Evolutionary conservation across 257 asterid species (phyloP).

Genomic region (Capsicum rhomboideum): DNA sequence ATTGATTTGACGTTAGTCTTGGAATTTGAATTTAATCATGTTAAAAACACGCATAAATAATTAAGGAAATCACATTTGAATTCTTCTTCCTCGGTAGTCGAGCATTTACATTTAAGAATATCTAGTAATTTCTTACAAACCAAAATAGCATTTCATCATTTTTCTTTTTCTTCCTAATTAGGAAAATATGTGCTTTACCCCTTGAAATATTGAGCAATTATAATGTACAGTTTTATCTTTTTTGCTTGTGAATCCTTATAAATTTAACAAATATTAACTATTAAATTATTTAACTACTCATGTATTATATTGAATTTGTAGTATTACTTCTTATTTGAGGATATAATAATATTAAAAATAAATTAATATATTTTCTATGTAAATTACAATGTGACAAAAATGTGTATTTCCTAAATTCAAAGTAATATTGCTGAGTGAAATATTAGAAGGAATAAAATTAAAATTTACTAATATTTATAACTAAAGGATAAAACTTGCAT

Average conservation of each 20-base stretch:
- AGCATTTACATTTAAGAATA: background rate
- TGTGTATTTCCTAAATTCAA: too few relatives aligned
- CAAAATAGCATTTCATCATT: background rate
- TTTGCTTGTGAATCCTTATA: background rate
- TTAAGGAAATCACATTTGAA: background rate
- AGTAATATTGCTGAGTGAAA: background rate
- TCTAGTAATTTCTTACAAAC: background rate
- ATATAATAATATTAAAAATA: too few relatives aligned
- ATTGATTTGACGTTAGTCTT: too few relatives aligned
- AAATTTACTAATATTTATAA: background rate
- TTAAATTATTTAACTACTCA: background rate
- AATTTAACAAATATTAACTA: background rate
- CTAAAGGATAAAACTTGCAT: background rate
- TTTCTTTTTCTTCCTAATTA: background rate
- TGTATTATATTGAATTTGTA: background rate
- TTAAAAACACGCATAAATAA: background rate
- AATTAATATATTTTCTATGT: too few relatives aligned
- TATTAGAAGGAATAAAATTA: background rate
- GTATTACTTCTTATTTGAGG: background rate
- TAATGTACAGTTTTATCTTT: too few relatives aligned
- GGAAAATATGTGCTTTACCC: background rate
- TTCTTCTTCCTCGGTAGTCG: background rate
- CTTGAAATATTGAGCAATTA: background rate
- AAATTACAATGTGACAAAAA: too few relatives aligned
- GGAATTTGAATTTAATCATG: background rate